These are phyloP conservation scores for Gossypium aridum DNA, from an alignment of 441 rosid species.

Conservation along the genomic window DNA sequence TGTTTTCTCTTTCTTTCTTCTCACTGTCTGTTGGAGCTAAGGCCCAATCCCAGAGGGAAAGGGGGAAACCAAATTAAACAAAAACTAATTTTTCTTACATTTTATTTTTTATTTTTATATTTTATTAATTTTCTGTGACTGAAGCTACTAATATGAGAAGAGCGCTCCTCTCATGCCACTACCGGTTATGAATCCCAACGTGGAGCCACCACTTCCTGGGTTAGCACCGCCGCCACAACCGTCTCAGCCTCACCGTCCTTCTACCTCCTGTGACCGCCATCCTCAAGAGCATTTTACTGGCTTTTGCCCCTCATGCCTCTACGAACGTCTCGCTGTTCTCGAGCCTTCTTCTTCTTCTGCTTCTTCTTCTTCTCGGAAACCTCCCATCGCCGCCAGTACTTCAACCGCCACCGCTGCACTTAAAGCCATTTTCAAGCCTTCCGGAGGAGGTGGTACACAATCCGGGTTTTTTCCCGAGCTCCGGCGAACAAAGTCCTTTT, in stretches of 20 bases:
- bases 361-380: constrained; percentile 45
- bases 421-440: constrained; percentile 61
- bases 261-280: constrained; percentile 90
- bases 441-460: constrained; percentile 19
- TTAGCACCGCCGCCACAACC: constrained; percentile 66
- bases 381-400: constrained; percentile 43
- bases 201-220: constrained; percentile 48
- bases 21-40: constrained; percentile 56
- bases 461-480: constrained; percentile 84
- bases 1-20: constrained; percentile 16
- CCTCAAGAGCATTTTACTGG: constrained; percentile 86
- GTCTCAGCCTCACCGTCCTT: constrained; percentile 79
- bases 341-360: constrained; percentile 38
- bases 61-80: neutral
- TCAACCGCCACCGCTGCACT: constrained; percentile 54
- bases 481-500: constrained; percentile 90
- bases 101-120: neutral
- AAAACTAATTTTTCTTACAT: constrained; percentile 8
- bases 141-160: constrained; percentile 44
- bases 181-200: constrained; percentile 79
- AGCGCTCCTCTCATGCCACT: constrained; percentile 31
- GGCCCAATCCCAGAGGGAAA: neutral
- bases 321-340: constrained; percentile 89
- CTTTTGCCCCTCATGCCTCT: constrained; percentile 95
- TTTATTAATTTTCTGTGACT: neutral